phyloP scores from a whole-genome alignment of 108 stramenopile genomes.

The Bacterosira constricta region DNA sequence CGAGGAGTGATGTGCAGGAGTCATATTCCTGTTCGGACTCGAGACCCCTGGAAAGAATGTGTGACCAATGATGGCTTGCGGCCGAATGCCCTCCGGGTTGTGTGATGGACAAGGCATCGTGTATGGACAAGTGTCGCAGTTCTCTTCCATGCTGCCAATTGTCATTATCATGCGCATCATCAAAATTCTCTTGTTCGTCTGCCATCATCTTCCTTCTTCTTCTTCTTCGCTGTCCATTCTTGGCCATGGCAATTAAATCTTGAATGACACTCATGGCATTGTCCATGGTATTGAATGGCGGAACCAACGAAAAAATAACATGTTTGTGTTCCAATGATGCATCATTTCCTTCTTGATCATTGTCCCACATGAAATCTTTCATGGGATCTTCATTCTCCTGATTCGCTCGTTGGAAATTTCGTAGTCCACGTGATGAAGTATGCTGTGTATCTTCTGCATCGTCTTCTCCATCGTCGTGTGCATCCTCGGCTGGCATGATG shows the following conservation, averaged over 20 bases:
- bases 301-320: constrained; percentile 18
- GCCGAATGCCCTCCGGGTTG: not conserved
- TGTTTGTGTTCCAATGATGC: not conserved
- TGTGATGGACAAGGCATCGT: constrained; percentile 26
- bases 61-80: constrained; percentile 9
- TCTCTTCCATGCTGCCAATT: not conserved
- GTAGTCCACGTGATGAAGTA: not conserved
- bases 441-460: not conserved
- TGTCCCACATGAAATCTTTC: not conserved
- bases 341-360: not conserved
- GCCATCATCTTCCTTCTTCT: not conserved
- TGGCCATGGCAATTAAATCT: constrained; percentile 19
- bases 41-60: constrained; percentile 7
- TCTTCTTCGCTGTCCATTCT: constrained; percentile 8
- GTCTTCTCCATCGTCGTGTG: not conserved
- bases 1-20: not conserved
- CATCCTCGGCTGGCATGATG: not conserved
- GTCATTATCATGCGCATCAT: not conserved
- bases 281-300: constrained; percentile 18
- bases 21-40: constrained; percentile 15
- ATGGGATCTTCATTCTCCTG: not conserved
- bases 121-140: not conserved
- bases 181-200: too few relatives aligned
- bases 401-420: constrained; percentile 10
- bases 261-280: constrained; percentile 15